Conservation (phyloP, 1,284 basidiomycete genomes). For the Melanopsichium pennsylvanicum region DNA sequence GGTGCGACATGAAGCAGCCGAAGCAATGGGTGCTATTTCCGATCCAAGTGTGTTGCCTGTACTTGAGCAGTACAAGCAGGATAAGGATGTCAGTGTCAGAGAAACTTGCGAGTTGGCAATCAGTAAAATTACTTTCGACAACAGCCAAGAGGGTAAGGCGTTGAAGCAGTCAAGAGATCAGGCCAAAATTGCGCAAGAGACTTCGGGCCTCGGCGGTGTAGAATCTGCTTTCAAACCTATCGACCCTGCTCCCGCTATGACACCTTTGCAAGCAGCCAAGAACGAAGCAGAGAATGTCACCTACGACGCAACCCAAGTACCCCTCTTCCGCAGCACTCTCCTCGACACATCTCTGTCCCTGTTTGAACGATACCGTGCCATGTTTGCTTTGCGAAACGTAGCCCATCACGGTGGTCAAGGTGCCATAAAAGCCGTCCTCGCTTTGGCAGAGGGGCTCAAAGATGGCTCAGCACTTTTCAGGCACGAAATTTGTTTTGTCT, state of each 20-base stretch:
- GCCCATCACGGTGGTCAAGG: constrained; percentile 55
- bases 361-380: constrained; percentile 94
- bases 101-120: constrained; percentile 99
- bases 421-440: constrained; percentile 76
- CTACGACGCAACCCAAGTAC: constrained; percentile 66
- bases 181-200: constrained; percentile 18
- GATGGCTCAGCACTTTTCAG: constrained; percentile 52
- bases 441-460: constrained; percentile 87
- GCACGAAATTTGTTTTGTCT: constrained; percentile 72
- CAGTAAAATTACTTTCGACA: constrained; percentile 92
- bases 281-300: constrained; percentile 9
- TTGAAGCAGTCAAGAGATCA: constrained; percentile 50
- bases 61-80: constrained; percentile 77
- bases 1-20: constrained; percentile 98
- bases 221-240: constrained; percentile 77
- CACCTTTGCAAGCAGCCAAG: constrained; percentile 47
- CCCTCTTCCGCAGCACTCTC: constrained; percentile 74
- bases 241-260: constrained; percentile 83
- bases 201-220: constrained; percentile 22
- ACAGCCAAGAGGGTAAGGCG: constrained; percentile 66
- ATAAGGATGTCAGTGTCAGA: constrained; percentile 81
- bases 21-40: constrained; percentile 96
- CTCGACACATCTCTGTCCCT: constrained; percentile 78
- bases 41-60: constrained; percentile 75
- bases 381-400: constrained; percentile 85